Conservation (phyloP, 805 yeast species). For the Myxozyma nipponensis region DNA sequence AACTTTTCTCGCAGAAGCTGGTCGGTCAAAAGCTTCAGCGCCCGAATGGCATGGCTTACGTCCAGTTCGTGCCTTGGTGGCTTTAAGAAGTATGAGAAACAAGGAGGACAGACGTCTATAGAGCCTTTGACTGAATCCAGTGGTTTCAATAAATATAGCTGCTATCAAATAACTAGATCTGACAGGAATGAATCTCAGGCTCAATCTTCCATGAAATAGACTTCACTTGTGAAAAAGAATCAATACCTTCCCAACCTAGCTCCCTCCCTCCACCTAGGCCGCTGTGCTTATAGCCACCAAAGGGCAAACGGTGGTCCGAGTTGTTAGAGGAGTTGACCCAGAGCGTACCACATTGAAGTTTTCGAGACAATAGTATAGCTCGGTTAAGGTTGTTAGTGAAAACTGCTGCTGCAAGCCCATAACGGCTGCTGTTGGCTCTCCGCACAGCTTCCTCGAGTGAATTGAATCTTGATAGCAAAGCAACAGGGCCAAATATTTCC, state of each 20-base stretch:
- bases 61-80: too few relatives aligned
- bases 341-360: conserved; percentile 62
- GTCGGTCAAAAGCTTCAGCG: too few relatives aligned
- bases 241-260: not conserved
- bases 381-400: conserved; percentile 64
- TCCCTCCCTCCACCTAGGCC: conserved; percentile 44
- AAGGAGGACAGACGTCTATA: too few relatives aligned
- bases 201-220: not conserved
- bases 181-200: too few relatives aligned
- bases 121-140: too few relatives aligned
- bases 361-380: conserved; percentile 61
- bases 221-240: not conserved
- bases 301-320: conserved; percentile 82
- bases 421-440: conserved; percentile 66
- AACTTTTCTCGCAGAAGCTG: too few relatives aligned
- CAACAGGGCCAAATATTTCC: conserved; percentile 89
- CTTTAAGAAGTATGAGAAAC: too few relatives aligned
- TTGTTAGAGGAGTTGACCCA: conserved; percentile 71
- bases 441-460: conserved; percentile 64
- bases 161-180: too few relatives aligned
- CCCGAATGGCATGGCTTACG: too few relatives aligned
- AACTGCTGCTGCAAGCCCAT: conserved; percentile 80
- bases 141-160: too few relatives aligned
- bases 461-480: conserved; percentile 59
- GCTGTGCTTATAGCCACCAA: conserved; percentile 87